A percentile compares a stretch with the other conserved stretches of the same genome.
Conservation (phyloP, 257 asterid genomes). For the Lithospermum erythrorhizon region DNA sequence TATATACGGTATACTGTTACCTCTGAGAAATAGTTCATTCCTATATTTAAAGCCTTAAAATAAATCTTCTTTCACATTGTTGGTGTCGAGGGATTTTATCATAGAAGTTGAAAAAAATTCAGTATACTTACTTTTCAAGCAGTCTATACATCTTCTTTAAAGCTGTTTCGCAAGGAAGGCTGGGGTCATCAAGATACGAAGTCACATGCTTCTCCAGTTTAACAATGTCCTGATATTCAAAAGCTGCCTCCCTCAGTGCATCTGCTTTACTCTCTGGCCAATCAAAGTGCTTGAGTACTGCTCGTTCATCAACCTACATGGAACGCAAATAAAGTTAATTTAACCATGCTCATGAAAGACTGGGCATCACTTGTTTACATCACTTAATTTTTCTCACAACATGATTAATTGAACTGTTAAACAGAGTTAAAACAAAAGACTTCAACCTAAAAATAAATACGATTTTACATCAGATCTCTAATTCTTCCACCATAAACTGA, state of each 20-base stretch:
- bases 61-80: background rate
- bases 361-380: background rate
- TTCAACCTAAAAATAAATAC: background rate
- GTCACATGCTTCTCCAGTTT: conserved; percentile 78
- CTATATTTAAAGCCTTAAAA: no score
- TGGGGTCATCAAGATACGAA: conserved; percentile 61
- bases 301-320: conserved; percentile 93
- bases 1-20: no score
- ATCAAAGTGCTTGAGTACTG: conserved; percentile 90
- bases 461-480: background rate
- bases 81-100: background rate
- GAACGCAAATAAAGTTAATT: background rate
- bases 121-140: conserved; percentile 82
- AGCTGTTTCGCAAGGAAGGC: conserved; percentile 74
- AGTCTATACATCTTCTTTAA: conserved; percentile 84
- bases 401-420: background rate
- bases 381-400: background rate
- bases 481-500: background rate
- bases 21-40: no score
- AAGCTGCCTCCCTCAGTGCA: conserved; percentile 89
- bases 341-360: background rate
- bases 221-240: conserved; percentile 80
- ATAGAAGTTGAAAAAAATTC: background rate
- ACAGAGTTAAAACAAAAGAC: background rate
- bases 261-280: conserved; percentile 99